phyloP scores from a whole-genome alignment of 2,329 filamentous ascomycete genomes.

The Penicillium sp. region DNA sequence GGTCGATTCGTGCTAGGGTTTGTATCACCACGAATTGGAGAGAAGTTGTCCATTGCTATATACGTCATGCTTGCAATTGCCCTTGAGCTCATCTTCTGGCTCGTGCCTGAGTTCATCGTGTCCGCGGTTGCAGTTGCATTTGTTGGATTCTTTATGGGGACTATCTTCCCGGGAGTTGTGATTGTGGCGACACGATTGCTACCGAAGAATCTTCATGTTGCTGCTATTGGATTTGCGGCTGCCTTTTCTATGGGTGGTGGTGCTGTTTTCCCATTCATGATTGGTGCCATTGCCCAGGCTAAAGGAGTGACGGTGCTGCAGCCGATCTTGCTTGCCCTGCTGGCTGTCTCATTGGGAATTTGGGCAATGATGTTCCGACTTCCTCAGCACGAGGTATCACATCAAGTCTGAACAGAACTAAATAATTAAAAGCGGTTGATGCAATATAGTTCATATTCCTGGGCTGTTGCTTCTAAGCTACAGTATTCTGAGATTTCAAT shows the following conservation, averaged over 20 bases:
- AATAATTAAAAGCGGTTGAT: not conserved
- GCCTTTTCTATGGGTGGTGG: slow-evolving; percentile 72
- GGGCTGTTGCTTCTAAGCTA: too few relatives aligned
- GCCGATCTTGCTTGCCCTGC: slow-evolving; percentile 55
- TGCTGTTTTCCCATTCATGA: slow-evolving; percentile 40
- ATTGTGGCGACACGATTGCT: slow-evolving; percentile 70
- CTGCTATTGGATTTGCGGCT: slow-evolving; percentile 72
- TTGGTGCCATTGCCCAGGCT: slow-evolving; percentile 47
- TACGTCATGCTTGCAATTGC: slow-evolving; percentile 65
- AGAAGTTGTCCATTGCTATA: slow-evolving; percentile 60
- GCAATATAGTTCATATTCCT: not conserved
- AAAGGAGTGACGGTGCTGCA: slow-evolving; percentile 58
- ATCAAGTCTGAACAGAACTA: slow-evolving; percentile 5
- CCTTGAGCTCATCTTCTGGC: slow-evolving; percentile 74
- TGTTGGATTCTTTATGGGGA: slow-evolving; percentile 74
- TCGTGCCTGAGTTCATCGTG: slow-evolving; percentile 70
- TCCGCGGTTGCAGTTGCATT: slow-evolving; percentile 69
- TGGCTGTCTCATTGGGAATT: slow-evolving; percentile 29
- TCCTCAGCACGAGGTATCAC: slow-evolving; percentile 6
- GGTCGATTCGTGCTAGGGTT: slow-evolving; percentile 63
- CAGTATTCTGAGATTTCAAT: not conserved
- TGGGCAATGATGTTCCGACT: slow-evolving; percentile 13
- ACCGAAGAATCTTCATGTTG: slow-evolving; percentile 69
- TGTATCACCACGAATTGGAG: slow-evolving; percentile 18
- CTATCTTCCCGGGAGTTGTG: slow-evolving; percentile 71